Base-by-base conservation (phyloP, 164 flowering plant species). In the Hamamelis virginiana region DNA sequence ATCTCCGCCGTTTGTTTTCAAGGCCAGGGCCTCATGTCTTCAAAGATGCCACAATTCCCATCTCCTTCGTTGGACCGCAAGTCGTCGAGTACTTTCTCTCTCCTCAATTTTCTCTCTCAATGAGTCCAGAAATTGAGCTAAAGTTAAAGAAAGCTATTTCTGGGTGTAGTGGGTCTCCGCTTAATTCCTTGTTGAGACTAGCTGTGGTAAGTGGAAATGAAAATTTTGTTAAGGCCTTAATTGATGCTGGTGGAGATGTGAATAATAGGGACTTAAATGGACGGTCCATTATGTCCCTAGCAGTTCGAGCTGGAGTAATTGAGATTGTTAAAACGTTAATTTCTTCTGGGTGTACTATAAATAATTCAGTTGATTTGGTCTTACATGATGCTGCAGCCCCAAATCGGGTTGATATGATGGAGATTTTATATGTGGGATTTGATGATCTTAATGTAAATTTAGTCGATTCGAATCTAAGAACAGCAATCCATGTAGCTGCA, bases 1-100 rank as follows among this genome's bases (percentile, higher is more conserved):
- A 84, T 53, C 89, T 91, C 75, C 83, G 80, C 58, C 83, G 84
- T 11, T 61, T 89, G 25, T 89, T 91, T 71, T 71, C 91, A 50
- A 67, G 50, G 41, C 81, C 88, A 3, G 93, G 91, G 1, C 75
- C 81, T 11, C 91, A 88, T 55, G 72, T 91, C 18, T 89, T 89
- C 74, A 80, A 72, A 38, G 93, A 89, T 68, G 95, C 91, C 22
- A 45, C 66, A 18, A 26, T 91, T 10, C 84, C 91, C 19, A 79
- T 91, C 72, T 71, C 74, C 51, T 74, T 88, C 53, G 86, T 86
- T 1, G 97, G 97, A 1, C 70, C 73, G 14, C 80, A 82, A 23
- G 83, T 82, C 22, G 83, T 80, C 16, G 81, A 81, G 43, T 77
- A 50, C 60, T 57, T 84, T 1, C 69, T 83, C 43, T 67, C 70